Percentiles rank a stretch among this genome's conserved stretches.
Conservation (phyloP, 495 filamentous ascomycete genomes). For the Astrothelium subdiscretum region DNA sequence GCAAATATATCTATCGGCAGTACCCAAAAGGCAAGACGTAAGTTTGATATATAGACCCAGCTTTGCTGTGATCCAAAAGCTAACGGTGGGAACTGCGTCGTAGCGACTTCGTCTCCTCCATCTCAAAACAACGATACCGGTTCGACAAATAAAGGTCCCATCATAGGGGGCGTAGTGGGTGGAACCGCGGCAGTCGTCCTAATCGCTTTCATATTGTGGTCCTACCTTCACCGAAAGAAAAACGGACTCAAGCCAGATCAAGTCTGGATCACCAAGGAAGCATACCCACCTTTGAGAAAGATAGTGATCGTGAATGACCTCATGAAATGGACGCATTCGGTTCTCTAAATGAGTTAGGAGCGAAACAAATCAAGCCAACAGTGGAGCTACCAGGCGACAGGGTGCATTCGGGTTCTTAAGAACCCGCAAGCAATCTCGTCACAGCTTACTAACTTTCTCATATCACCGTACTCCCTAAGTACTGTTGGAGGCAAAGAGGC, state of each 20-base stretch:
- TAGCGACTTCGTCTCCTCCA: not conserved
- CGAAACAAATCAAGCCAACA: not conserved
- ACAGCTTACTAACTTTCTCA: too few relatives aligned
- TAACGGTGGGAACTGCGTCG: not conserved
- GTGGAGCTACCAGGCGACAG: not conserved
- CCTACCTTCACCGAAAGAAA: not conserved
- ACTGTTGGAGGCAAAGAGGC: too few relatives aligned
- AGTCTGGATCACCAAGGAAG: not conserved
- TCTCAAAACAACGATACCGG: not conserved
- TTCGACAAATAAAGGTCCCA: not conserved
- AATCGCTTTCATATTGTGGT: not conserved
- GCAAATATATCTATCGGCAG: not conserved
- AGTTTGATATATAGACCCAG: not conserved
- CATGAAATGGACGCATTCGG: not conserved
- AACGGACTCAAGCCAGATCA: not conserved
- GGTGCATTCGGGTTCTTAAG: not conserved
- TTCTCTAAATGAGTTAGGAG: not conserved
- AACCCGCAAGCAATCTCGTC: not conserved
- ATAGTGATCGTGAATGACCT: not conserved
- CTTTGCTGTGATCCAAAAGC: not conserved
- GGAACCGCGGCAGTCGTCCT: not conserved
- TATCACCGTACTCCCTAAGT: too few relatives aligned
- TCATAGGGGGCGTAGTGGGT: not conserved
- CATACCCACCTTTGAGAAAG: not conserved
- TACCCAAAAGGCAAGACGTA: not conserved